These are phyloP conservation scores for Hemisphaericaspora subhashii DNA, from an alignment of 1,139 yeast species.

Conservation along the genomic window DNA sequence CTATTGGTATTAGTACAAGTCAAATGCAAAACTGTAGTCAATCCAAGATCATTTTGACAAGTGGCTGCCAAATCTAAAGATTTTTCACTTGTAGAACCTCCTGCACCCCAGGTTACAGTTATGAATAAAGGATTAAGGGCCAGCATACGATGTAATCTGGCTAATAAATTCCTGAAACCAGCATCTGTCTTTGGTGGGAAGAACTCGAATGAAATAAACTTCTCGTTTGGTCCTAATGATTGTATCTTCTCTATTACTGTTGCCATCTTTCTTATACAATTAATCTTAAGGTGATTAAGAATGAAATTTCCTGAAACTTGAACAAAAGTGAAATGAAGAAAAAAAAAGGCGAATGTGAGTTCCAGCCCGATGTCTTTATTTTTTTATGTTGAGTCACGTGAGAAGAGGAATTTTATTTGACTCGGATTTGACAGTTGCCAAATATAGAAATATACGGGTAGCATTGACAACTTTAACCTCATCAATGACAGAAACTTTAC, in stretches of 20 bases:
- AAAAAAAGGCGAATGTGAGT: neutral
- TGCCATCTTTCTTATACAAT: constrained; percentile 8
- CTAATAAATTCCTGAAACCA: constrained; percentile 79
- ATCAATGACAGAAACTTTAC: too few relatives aligned
- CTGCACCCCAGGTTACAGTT: constrained; percentile 98
- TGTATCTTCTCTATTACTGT: constrained; percentile 49
- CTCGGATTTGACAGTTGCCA: too few relatives aligned
- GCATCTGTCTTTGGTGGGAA: constrained; percentile 95
- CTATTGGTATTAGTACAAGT: constrained; percentile 94
- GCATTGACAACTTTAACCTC: too few relatives aligned
- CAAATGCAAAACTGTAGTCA: constrained; percentile 89
- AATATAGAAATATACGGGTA: too few relatives aligned
- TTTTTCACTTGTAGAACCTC: constrained; percentile 89
- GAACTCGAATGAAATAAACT: constrained; percentile 85
- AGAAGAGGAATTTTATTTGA: too few relatives aligned
- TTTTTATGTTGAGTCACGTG: too few relatives aligned
- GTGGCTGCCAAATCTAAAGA: constrained; percentile 80
- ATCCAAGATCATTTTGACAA: constrained; percentile 71
- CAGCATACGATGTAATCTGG: constrained; percentile 87
- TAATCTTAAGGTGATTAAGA: neutral
- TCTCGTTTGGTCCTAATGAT: constrained; percentile 49
- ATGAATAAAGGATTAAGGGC: constrained; percentile 85
- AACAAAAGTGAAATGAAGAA: neutral
- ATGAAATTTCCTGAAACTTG: too few relatives aligned
- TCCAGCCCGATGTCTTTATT: too few relatives aligned